Base-by-base conservation (phyloP, 371 early-diverging fungal species). In the Enteropsectra breve region DNA sequence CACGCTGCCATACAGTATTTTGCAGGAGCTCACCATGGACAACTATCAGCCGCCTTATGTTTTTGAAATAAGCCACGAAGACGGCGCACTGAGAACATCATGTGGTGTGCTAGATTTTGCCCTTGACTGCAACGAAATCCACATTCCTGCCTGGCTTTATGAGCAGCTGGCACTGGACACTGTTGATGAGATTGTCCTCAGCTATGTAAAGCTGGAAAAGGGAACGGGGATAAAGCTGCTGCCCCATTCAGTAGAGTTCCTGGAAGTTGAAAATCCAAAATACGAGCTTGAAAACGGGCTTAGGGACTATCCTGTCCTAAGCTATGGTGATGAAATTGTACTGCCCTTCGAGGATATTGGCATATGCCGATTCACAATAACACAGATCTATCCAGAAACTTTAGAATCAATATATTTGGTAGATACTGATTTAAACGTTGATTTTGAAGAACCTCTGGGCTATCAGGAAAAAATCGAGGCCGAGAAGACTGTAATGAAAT, bases 131-230 rank as follows among this genome's bases (percentile, higher is more conserved):
- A 94, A 92, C 23, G 82, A 89, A 29, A 87, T 87, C 2, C 90
- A 91, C 72, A 76, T 98, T 34, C 98, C 98, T 29, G 86, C 87
- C 50, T 98, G 98, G 98, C 91, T 97, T 91, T 90, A 94, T 90
- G 83, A 86, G 63, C 87, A 90, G 4, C 79, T 96, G 46, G 69
- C 76, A 1, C 73, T 90, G 37, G 80, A 86, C 23, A 86, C 86
- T 58, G 88, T 90, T 8, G 81, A 84, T 30, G 69, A 90, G 28
- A 84, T 92, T 11, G 83, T 84, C 68, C 82, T 94, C 28, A 87
- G 83, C 57, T 91, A 86, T 74, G 83, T 84, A 5, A 80, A 84
- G 0, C 81, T 96, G 29, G 86, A 89, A 8, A 80, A 88, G 1
- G 97, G 97, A 1, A 85, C 79, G 0, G 89, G 89, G 84, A 90